Conservation (phyloP, 345 rosid species). For the Eutrema japonicum region DNA sequence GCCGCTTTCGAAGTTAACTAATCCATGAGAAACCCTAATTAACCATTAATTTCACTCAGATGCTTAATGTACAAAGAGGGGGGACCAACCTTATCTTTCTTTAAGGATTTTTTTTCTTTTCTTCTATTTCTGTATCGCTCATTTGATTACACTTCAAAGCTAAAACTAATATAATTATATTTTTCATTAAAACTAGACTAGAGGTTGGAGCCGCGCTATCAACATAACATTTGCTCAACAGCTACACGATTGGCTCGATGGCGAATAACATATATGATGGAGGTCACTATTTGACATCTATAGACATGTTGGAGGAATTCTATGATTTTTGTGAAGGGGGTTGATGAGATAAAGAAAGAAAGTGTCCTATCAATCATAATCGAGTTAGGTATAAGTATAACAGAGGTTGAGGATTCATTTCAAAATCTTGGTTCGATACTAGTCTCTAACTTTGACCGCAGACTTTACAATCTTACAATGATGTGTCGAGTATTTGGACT, state of each 20-base stretch:
- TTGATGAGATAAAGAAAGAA: constrained; percentile 17
- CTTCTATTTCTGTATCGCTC: background rate
- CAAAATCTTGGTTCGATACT: constrained; percentile 28
- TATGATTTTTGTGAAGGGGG: constrained; percentile 9
- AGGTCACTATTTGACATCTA: constrained; percentile 11
- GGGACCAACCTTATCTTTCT: constrained; percentile 6
- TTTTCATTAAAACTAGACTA: too few relatives aligned
- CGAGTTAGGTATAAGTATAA: constrained; percentile 38
- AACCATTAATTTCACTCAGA: constrained; percentile 35
- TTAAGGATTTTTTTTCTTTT: background rate
- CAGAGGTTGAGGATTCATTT: constrained; percentile 30
- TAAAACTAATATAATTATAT: background rate
- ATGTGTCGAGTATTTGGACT: constrained; percentile 37
- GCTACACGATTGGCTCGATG: too few relatives aligned
- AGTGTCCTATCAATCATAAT: constrained; percentile 40
- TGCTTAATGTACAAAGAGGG: constrained; percentile 6
- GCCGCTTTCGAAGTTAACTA: constrained; percentile 25
- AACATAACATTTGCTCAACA: too few relatives aligned
- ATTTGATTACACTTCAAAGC: background rate
- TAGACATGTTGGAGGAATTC: background rate
- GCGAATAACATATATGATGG: background rate
- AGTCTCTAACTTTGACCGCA: constrained; percentile 39
- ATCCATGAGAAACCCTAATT: constrained; percentile 45
- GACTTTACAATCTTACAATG: constrained; percentile 32
- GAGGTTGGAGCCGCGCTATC: too few relatives aligned